These are phyloP conservation scores for Monascus purpureus DNA, from an alignment of 495 filamentous ascomycete genomes.

Conservation along the genomic window DNA sequence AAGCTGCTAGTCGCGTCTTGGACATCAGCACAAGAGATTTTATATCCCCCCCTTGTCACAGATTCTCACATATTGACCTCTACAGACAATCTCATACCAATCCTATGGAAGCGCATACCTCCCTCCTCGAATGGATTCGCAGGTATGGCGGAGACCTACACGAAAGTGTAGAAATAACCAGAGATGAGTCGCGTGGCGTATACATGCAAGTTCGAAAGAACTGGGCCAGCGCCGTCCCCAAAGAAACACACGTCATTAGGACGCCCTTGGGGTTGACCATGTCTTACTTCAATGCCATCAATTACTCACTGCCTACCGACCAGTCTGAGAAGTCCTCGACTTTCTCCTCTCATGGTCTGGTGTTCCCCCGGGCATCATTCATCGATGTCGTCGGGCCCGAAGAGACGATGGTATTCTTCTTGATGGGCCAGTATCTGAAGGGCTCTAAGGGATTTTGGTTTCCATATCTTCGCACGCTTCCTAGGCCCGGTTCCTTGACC, in stretches of 20 bases:
- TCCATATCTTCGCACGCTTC: slow-evolving; percentile 46
- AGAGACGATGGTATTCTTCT: slow-evolving; percentile 35
- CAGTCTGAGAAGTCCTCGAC: slow-evolving; percentile 3
- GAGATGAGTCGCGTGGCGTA: slow-evolving; percentile 28
- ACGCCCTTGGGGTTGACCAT: slow-evolving; percentile 33
- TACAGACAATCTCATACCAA: too few relatives aligned
- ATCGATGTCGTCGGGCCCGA: slow-evolving; percentile 22
- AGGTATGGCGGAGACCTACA: slow-evolving; percentile 28
- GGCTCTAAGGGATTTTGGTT: slow-evolving; percentile 41
- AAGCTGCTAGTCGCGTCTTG: too few relatives aligned
- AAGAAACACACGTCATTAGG: slow-evolving; percentile 25
- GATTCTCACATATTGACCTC: too few relatives aligned
- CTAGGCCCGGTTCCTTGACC: slow-evolving; percentile 36
- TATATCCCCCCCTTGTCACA: too few relatives aligned
- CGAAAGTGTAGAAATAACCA: slow-evolving; percentile 24
- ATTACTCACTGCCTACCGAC: slow-evolving; percentile 7
- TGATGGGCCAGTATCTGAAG: slow-evolving; percentile 42
- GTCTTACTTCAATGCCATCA: slow-evolving; percentile 39
- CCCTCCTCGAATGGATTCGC: slow-evolving; percentile 28
- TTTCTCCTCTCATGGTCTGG: slow-evolving; percentile 23
- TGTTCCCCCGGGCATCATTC: slow-evolving; percentile 19
- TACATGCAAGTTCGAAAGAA: slow-evolving; percentile 29
- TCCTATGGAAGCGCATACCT: slow-evolving; percentile 15
- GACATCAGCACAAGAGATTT: too few relatives aligned
- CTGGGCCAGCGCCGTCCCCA: slow-evolving; percentile 10